Evolutionary conservation across 768 basidiomycete genomes (phyloP), one percentile per base, ranked within the genome.

Genomic region (Leccinum subgranulosum): DNA sequence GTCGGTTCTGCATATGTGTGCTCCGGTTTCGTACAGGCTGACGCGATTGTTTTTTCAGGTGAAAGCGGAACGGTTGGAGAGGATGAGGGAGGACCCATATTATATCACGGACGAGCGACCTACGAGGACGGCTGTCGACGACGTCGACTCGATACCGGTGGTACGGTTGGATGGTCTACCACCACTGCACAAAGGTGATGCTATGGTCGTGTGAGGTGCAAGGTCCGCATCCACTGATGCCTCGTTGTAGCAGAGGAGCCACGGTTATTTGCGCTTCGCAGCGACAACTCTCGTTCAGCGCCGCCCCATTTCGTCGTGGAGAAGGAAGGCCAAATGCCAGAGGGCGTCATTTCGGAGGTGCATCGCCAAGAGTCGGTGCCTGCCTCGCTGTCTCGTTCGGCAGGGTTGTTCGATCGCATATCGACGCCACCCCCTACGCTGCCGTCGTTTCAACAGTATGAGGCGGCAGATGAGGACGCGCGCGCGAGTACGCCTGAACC

Each of bases 141-240:
- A 97, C 66, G 62, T 97, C n/a, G 94, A 97, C 64, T 83, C 87
- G 9, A 98, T 98, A 72, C 95, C 96, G 1, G 84, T 99, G 23
- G 92, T 98, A 29, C 83, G 78, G 59, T 74, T 98, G 48, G 91
- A 96, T 43, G 85, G 81, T 57, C 80, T 90, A 72, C 86, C 83
- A 2, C 74, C 73, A 1, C 53, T 74, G 17, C 62, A 65, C 47
- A 74, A 72, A 74, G 71, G 75, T 73, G 53, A 55, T 7, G 34
- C 51, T 17, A 4, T 10, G 8, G 25, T 21, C 9, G n/a, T 6
- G 14, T 0, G 27, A 31, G 0, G 14, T 12, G 49, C 27, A 27
- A n/a, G 27, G 8, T 21, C 17, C n/a, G 33, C 50, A 46, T 19
- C 6, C 48, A 43, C 71, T 82, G 29, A 65, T 59, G n/a, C 55